phyloP scores from a whole-genome alignment of 352 stramenopile species.

The Phytophthora europaea region DNA sequence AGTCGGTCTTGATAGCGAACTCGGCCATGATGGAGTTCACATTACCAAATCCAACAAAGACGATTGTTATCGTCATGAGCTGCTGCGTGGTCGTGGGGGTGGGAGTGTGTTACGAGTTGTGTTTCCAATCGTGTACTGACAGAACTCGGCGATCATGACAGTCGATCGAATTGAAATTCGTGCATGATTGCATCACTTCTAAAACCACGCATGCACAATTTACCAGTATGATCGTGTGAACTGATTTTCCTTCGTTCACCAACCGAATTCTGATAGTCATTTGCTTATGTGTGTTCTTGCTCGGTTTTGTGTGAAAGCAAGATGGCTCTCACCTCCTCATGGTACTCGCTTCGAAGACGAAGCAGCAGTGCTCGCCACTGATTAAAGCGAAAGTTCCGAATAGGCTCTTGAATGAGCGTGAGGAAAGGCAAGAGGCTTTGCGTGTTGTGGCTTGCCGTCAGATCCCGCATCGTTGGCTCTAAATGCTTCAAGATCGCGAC shows the following conservation, averaged over 20 bases:
- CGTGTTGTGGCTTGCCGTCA: conserved; percentile 37
- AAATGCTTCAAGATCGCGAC: conserved; percentile 62
- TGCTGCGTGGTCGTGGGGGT: background rate
- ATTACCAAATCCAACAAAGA: conserved; percentile 4
- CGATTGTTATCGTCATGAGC: conserved; percentile 11
- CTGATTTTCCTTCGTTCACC: too few species aligned
- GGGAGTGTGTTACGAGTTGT: background rate
- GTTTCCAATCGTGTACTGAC: background rate
- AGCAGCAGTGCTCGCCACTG: conserved; percentile 53
- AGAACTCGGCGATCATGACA: background rate
- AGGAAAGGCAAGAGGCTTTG: conserved; percentile 47
- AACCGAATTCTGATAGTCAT: too few species aligned
- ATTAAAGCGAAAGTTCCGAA: conserved; percentile 58
- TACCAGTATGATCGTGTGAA: too few species aligned
- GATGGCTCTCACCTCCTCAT: conserved; percentile 41
- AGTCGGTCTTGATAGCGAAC: conserved; percentile 18
- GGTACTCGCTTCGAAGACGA: conserved; percentile 60
- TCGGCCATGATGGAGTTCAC: conserved; percentile 2
- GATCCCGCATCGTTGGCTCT: conserved; percentile 45
- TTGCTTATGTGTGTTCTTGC: too few species aligned
- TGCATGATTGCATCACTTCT: background rate
- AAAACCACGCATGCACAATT: background rate
- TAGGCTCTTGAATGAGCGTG: conserved; percentile 48
- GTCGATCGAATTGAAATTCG: background rate
- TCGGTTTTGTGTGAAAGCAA: conserved; percentile 24